Evolutionary conservation across 139 green algal genomes (phyloP), one percentile per base, ranked within the genome.

Genomic region (Chlorella sp.): DNA sequence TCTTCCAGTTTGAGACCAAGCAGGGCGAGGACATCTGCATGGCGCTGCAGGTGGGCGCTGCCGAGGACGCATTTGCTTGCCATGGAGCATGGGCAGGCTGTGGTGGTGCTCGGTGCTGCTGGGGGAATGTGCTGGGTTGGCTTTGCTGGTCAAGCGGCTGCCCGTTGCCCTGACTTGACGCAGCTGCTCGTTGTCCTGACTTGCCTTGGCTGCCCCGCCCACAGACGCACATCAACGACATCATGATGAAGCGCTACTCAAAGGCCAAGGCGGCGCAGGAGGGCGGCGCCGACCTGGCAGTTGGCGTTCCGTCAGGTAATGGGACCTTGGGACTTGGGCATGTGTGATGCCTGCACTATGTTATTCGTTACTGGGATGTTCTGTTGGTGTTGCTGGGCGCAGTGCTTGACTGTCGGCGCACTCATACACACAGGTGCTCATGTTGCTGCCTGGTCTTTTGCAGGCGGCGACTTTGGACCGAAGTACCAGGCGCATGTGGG

Each of bases 141-240:
- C n/a, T n/a, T n/a, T n/a, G n/a, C n/a, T n/a, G n/a, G n/a, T n/a
- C n/a, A n/a, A n/a, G n/a, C n/a, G 28, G n/a, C 65, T 73, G 65
- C 28, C 65, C 24, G 65, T n/a, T 43, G n/a, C 11, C 28, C 65
- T 43, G 65, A 38, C n/a, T 9, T 36, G 30, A 11, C 62, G 36
- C 5, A 28, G 11, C 30, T 70, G 62, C 20, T 40, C 3, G 32
- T n/a, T 43, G 65, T n/a, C 65, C 32, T 43, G n/a, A n/a, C n/a
- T n/a, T n/a, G n/a, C n/a, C n/a, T n/a, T n/a, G n/a, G n/a, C n/a
- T n/a, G n/a, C n/a, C n/a, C n/a, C n/a, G n/a, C n/a, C 2, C 20
- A 5, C 69, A 99, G 90, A 98, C 96, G 19, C 97, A 99, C 92
- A 99, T 99, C 93, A 98, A 98, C 85, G 97, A 99, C 90, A 96